Base-by-base conservation (phyloP, 768 basidiomycete species). In the Mycena amicta region DNA sequence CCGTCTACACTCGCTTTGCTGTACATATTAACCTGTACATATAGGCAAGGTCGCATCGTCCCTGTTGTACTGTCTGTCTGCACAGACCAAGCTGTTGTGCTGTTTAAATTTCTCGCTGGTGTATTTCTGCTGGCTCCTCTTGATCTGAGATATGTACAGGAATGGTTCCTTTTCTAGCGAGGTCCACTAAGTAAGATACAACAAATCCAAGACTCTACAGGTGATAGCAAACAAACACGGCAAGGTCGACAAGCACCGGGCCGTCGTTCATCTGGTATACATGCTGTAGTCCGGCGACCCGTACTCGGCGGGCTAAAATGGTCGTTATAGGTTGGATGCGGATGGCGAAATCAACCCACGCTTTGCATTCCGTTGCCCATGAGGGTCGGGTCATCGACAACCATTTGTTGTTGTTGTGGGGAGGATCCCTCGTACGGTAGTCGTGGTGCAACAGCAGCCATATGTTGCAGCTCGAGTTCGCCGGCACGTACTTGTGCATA, bases 401-500 rank as follows among this genome's bases (percentile, higher is more conserved):
- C n/a, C 28, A 30, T 31, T 26, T 50, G 49, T 29, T 29, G 23
- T 8, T 50, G 49, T 27, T 50, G 49, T 13, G 49, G 49, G 28
- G 22, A 25, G 22, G 70, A 57, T 1, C 71, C 54, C 25, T 74
- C 69, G 26, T 70, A 65, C 5, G 68, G 66, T 18, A 75, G 64
- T 41, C 76, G 75, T 12, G 77, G 74, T 4, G 75, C 69, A 45
- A 76, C 68, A 22, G 70, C 70, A 8, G 75, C 74, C 81, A 83
- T 83, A 70, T 83, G 79, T 60, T 74, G 76, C 54, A 81, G 75
- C 60, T 83, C 79, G 23, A 71, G 67, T 46, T 79, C 77, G 22
- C 79, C 80, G 30, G 66, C 70, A 5, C 75, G 72, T 30, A 75
- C 78, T n/a, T 73, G 70, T 31, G 71, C 71, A 76, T 78, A 77